Base-by-base conservation (phyloP, 2,329 filamentous ascomycete species). In the Aureobasidium melanogenum region DNA sequence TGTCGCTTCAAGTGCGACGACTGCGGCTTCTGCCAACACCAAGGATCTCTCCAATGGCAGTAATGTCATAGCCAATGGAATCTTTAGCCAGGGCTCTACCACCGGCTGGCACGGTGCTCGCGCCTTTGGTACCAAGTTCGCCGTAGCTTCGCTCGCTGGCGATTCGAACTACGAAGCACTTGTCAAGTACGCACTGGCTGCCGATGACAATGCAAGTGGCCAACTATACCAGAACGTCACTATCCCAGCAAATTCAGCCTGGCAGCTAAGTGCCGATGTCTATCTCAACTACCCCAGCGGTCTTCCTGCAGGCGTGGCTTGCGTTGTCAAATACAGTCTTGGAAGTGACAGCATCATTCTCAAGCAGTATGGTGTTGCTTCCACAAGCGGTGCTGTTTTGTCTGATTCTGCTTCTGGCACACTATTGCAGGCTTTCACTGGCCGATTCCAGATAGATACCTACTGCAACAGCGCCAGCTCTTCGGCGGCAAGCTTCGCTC, bases 281-380 rank as follows among this genome's bases (percentile, higher is more conserved):
- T 60, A 17, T 14, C 34, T 60, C 26, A 51, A 51, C 46, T 60
- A 60, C 56, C 56, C 56, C 5, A 60, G 14, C 26, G 46, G 56
- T 22, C 46, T 60, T 24, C 56, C 56, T 19, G 34, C 17, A 24
- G 56, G 56, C 12, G 36, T 60, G 7, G 22, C 56, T 28, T 60
- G 56, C 19, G 56, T 60, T 3, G 34, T 60, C 34, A 60, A 60
- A 30, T 60, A 60, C 56, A 60, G 56, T 51, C 56, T 60, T 8
- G 56, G 56, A 4, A 43, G 46, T 22, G 56, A 60, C 19, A 43
- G 8, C 17, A 60, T 50, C 26, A 60, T 60, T 46, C 44, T 60
- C 26, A 51, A 60, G 34, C 56, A 60, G 19, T 60, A 60, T 22
- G 56, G 56, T n/a, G 56, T 34, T n/a, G 38, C 34, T 17, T 43